Base-by-base conservation (phyloP, 2,329 filamentous ascomycete species). In the Aspergillus sp. region DNA sequence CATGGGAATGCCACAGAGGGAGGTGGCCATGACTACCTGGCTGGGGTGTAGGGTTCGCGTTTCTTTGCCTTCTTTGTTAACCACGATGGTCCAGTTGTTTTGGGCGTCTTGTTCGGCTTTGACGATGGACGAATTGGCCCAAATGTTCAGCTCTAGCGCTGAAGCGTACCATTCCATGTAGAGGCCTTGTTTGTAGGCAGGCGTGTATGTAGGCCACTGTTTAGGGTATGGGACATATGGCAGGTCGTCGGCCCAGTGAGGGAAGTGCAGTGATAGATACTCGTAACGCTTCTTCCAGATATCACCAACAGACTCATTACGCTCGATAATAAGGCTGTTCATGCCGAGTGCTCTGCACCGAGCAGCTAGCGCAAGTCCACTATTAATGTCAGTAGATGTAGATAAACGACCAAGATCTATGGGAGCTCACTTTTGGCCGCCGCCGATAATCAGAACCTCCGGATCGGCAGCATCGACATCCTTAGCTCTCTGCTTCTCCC, bases 181-280 rank as follows among this genome's bases (percentile, higher is more conserved):
- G 3, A 64, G 33, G n/a, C 60, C 69, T 51, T 66, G 64, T 61
- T 72, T 71, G 44, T 69, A 60, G 15, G 66, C 67, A 1, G 70
- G 70, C n/a, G 69, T 71, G 48, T 66, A 72, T 2, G 66, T 71
- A 12, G 70, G 70, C 69, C 69, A 72, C 49, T 66, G 64, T 47
- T 71, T 60, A 2, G 69, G 69, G 53, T 67, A 72, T n/a, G 60
- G 57, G 42, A 71, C 68, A 58, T 71, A 72, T 4, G 70, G 70
- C 19, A 72, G 24, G 45, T 64, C 57, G 46, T 72, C 67, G 6
- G 64, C 53, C 69, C 69, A 72, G 60, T 68, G 65, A 4, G 70
- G 70, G 51, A 68, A 66, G 55, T 72, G 70, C 3, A 72, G 67
- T 3, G 66, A 69, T 3, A 72, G 67, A 41, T 71, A 68, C 50